A percentile compares a stretch with the other conserved stretches of the same genome.
Conservation (phyloP, 225 moss, liverwort and hornwort genomes). For the Pseudisothecium myosuroides region DNA sequence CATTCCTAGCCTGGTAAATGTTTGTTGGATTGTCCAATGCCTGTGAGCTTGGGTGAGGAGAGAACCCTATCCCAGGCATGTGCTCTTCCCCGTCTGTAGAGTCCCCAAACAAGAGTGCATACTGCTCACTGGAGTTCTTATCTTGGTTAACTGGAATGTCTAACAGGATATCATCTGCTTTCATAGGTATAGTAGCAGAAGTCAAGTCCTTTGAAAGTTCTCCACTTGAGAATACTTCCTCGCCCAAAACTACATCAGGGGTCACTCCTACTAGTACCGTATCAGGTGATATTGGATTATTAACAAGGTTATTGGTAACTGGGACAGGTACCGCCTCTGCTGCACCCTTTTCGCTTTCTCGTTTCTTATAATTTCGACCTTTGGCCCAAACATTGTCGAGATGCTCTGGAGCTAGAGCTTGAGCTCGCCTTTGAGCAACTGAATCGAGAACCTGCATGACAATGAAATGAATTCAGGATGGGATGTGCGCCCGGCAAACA, state of each 20-base stretch:
- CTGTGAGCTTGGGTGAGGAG: conserved; percentile 1
- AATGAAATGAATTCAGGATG: background rate
- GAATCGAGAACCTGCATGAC: conserved; percentile 19
- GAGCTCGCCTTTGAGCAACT: conserved; percentile 26
- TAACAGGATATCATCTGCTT: background rate
- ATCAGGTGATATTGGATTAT: background rate
- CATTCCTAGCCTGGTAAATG: background rate
- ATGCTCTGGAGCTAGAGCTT: conserved; percentile 49
- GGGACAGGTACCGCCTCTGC: background rate
- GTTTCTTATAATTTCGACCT: conserved; percentile 37
- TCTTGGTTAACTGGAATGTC: background rate
- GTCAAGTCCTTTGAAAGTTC: conserved; percentile 10
- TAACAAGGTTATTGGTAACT: background rate
- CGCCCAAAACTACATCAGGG: background rate
- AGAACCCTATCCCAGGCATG: conserved; percentile 37
- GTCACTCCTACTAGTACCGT: background rate
- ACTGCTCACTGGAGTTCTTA: conserved; percentile 15
- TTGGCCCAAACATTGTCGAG: conserved; percentile 49
- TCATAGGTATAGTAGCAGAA: background rate
- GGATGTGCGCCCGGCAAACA: background rate
- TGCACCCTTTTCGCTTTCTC: conserved; percentile 12
- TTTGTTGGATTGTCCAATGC: background rate
- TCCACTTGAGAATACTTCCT: conserved; percentile 7
- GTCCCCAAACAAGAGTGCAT: conserved; percentile 33
- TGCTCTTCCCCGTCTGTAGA: conserved; percentile 21